phyloP scores from a whole-genome alignment of 306 rosid species.

The Leucaena leucocephala region DNA sequence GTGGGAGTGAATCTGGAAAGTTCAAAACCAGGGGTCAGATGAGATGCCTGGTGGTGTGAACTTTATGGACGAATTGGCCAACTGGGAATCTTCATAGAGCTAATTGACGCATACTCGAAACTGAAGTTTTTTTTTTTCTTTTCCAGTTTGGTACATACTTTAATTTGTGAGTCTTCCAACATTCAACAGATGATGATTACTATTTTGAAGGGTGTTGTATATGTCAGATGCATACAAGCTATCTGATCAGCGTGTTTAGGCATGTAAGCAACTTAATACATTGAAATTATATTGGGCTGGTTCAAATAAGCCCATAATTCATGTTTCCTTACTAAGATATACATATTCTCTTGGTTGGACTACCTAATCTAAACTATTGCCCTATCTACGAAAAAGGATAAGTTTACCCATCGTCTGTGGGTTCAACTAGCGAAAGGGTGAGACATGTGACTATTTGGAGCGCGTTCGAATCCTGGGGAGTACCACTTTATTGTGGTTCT shows the following conservation, averaged over 20 bases:
- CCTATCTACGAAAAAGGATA: too few relatives aligned
- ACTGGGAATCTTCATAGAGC: constrained; percentile 47
- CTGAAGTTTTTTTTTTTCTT: constrained; percentile 39
- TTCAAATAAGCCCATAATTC: neutral
- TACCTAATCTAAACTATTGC: too few relatives aligned
- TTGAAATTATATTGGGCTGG: neutral
- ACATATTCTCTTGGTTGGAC: neutral
- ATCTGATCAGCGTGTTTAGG: neutral
- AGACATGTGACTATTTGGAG: too few relatives aligned
- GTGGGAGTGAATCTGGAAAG: constrained; percentile 69
- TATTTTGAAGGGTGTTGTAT: constrained; percentile 46
- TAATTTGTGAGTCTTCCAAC: constrained; percentile 38
- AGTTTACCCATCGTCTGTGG: too few relatives aligned
- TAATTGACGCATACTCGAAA: constrained; percentile 59
- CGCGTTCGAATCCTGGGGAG: too few relatives aligned
- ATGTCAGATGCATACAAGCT: neutral
- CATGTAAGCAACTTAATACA: neutral
- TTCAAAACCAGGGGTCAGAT: constrained; percentile 50
- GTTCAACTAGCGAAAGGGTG: too few relatives aligned
- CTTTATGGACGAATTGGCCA: constrained; percentile 54
- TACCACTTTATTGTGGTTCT: too few relatives aligned
- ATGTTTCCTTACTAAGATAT: neutral
- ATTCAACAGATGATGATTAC: constrained; percentile 44
- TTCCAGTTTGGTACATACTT: constrained; percentile 41
- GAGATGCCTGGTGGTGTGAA: constrained; percentile 42